Base-by-base conservation (phyloP, 2,329 filamentous ascomycete species). In the Arthrobotrys musiformis region DNA sequence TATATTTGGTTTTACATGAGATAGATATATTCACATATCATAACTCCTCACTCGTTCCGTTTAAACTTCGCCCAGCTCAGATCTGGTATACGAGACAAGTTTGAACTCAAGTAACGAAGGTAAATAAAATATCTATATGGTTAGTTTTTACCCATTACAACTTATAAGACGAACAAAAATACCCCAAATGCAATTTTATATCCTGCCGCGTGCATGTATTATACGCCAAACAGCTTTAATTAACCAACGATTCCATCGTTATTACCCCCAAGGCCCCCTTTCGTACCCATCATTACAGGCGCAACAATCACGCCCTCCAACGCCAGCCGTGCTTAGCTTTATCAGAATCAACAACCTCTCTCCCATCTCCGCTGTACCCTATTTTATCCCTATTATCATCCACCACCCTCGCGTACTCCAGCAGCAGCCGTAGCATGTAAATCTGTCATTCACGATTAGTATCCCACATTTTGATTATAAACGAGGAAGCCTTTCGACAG, bases 371-470 rank as follows among this genome's bases (percentile, higher is more conserved):
- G 0, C 66, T 73, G 61, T 83, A 85, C 0, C 83, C 83, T 37
- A 85, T 74, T 24, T 81, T 79, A 30, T 84, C 83, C 44, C 84
- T 81, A n/a, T 79, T 68, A 69, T 85, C 84, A 68, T 85, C 84
- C 17, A 85, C 72, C 7, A 85, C 75, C 9, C 84, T 81, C 4
- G 86, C 89, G 78, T 90, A 91, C 83, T 91, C 90, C 33, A 91
- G 83, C 64, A 91, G 82, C 79, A 93, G 81, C 48, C 91, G 84
- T 66, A 90, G 84, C 7, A 89, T 86, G 81, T 93, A 93, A 7
- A 93, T 86, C 81, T 89, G 87, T 90, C 93, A 1, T 2, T n/a
- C 2, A 1, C 4, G 40, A 42, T 64, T 33, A 72, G 68, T 28
- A 52, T 35, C 11, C 17, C 22, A 6, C 1, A 35, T 56, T 9